Base-by-base conservation (phyloP, 441 rosid species). In the Gossypium trilobum region DNA sequence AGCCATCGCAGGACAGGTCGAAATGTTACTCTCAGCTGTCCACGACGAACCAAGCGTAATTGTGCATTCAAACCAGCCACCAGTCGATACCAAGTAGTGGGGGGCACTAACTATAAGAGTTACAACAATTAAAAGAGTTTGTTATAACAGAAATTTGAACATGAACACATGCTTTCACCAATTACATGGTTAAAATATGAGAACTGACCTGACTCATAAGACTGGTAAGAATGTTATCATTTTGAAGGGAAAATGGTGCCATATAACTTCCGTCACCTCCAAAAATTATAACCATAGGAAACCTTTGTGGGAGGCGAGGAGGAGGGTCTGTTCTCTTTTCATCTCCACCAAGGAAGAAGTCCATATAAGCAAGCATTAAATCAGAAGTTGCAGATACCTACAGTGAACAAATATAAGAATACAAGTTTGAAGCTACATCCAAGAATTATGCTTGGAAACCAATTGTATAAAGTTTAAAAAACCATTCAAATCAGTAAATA, bases 211-310 rank as follows among this genome's bases (percentile, higher is more conserved):
- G 98, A 83, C 91, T 80, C 91, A 93, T 86, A 68, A 96, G 90
- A 82, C 88, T 90, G 60, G 95, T 96, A 73, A 91, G 96, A 79
- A 89, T 87, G 75, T 89, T 96, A 82, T 96, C 99, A 73, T 89
- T 90, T 83, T 93, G 97, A 78, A 96, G 90, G 58, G 92, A 91
- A 85, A 96, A 91, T 63, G 99, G 97, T 76, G 97, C 90, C 96
- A 91, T 90, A 82, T 88, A 96, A 84, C 97, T 96, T 83, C 99
- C 98, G 77, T 96, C 96, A 74, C 99, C 99, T 75, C 98, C 99
- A 85, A 91, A 93, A 73, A 90, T 77, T 73, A 96, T 79, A 71
- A 97, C 84, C 84, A 89, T 83, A 31, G 99, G 97, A 78, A 87
- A 87, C 81, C 96, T 87, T 79, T 91, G 96, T 75, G 71, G 79